Conservation (phyloP, 225 moss, liverwort and hornwort genomes). For the Bryoerythrophyllum caledonicum region DNA sequence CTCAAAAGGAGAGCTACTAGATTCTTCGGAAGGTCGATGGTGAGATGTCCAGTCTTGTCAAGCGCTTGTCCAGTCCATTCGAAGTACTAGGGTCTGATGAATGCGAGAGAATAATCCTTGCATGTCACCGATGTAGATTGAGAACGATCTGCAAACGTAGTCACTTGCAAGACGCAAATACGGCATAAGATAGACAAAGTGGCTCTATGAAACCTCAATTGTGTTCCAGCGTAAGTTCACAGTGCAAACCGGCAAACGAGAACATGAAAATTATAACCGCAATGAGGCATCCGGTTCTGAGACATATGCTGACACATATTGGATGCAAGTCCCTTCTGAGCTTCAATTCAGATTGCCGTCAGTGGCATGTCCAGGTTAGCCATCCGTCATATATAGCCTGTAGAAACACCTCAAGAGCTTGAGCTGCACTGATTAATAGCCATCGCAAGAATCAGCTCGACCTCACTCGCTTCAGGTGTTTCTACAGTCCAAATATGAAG, state of each 20-base stretch:
- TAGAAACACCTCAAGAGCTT: conserved; percentile 74
- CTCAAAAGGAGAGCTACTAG: not conserved
- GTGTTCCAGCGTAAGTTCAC: not conserved
- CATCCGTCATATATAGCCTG: conserved; percentile 59
- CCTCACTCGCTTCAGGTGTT: conserved; percentile 62
- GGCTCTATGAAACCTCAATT: not conserved
- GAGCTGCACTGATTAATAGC: conserved; percentile 29
- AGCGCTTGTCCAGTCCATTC: not conserved
- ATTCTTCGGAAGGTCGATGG: not conserved
- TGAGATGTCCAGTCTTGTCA: not conserved
- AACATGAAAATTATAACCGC: not conserved
- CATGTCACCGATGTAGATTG: not conserved
- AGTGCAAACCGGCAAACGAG: not conserved
- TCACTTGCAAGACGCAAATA: not conserved
- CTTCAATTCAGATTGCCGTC: not conserved
- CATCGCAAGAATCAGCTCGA: conserved; percentile 15
- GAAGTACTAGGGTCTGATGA: too few relatives aligned
- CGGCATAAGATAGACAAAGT: not conserved
- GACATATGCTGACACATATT: not conserved
- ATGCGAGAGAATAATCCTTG: not conserved
- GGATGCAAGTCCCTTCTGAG: not conserved
- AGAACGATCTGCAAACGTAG: not conserved
- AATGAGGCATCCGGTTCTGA: not conserved
- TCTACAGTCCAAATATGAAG: conserved; percentile 60
- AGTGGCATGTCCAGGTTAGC: conserved; percentile 21